Base-by-base conservation (phyloP, 208 protist genomes). In the Porcisia hertigi region DNA sequence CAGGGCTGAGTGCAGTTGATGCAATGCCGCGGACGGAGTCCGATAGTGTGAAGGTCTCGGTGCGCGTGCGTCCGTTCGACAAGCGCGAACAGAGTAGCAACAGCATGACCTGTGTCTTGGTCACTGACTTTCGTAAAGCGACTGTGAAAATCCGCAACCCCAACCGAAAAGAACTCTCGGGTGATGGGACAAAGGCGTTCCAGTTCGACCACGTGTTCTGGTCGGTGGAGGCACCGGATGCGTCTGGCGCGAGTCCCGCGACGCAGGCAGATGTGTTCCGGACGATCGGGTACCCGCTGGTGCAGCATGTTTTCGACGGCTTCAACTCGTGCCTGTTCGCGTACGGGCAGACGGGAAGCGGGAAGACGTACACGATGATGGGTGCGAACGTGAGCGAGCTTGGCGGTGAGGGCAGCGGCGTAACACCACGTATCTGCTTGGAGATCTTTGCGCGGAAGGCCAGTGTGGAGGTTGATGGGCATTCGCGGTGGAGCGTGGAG, bases 361-460 rank as follows among this genome's bases (percentile, higher is more conserved):
- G 96, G 59, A 97, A 98, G 75, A 98, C 94, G 12, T 95, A 96
- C 79, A 97, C 87, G 11, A 97, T 97, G 91, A 86, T 95, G 49
- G 95, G 95, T 16, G 72, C 84, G 23, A 45, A 84, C 34, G 41
- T 20, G 1, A 58, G 64, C 9, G 18, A 45, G 23, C 58, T 64
- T 1, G 82, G 89, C 8, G 88, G 92, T 73, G 75, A 90, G 49
- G 23, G 53, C n/a, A 71, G 76, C 47, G 96, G 96, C 41, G 86
- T 97, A 41, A 97, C 87, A 1, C 96, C 96, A 12, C 90, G 94
- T 47, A 93, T 94, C 75, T 92, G 96, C 73, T 80, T 97, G 25
- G 96, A 97, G 74, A 30, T 83, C 0, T 79, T 95, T 20, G 87
- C 87, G 9, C 75, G 97, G 57, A 67, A 73, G 39, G 87, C 87